phyloP scores from a whole-genome alignment of 108 stramenopile species.

The Nitzschia sp. region DNA sequence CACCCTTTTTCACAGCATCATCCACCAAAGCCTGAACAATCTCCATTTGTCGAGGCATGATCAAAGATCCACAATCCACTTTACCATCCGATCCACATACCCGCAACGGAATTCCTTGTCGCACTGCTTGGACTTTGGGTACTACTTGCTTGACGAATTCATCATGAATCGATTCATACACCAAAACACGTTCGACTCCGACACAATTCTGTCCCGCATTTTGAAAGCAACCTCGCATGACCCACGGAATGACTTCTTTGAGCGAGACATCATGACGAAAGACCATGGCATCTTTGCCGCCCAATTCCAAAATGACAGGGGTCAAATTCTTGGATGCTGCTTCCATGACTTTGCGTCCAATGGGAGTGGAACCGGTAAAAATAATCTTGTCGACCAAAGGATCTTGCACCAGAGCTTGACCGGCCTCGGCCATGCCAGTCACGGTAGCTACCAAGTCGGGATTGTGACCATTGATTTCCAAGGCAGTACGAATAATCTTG shows the following conservation, averaged over 20 bases:
- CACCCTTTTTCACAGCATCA: constrained; percentile 96
- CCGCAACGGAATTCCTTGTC: constrained; percentile 82
- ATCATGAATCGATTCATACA: constrained; percentile 87
- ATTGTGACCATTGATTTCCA: constrained; percentile 88
- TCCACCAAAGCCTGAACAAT: constrained; percentile 91
- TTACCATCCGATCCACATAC: constrained; percentile 54
- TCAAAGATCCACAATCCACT: constrained; percentile 95
- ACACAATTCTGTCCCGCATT: constrained; percentile 99
- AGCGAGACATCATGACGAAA: constrained; percentile 92
- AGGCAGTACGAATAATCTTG: constrained; percentile 74
- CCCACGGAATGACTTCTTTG: constrained; percentile 80
- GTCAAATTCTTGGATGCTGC: constrained; percentile 86
- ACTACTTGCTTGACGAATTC: constrained; percentile 69
- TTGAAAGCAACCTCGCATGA: constrained; percentile 96
- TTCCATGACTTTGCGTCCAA: constrained; percentile 93
- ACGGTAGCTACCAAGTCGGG: constrained; percentile 92
- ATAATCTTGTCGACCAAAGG: constrained; percentile 96
- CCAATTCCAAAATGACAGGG: constrained; percentile 98
- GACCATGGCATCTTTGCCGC: constrained; percentile 99
- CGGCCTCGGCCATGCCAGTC: constrained; percentile 93
- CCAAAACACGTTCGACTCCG: constrained; percentile 96
- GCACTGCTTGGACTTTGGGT: constrained; percentile 60
- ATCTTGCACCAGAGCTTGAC: constrained; percentile 88
- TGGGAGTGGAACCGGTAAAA: constrained; percentile 95
- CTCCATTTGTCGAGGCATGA: constrained; percentile 83